Percentiles rank a stretch among this genome's conserved stretches.
Evolutionary conservation across 305 asterid genomes (phyloP).

Genomic region (Nicotiana rustica): DNA sequence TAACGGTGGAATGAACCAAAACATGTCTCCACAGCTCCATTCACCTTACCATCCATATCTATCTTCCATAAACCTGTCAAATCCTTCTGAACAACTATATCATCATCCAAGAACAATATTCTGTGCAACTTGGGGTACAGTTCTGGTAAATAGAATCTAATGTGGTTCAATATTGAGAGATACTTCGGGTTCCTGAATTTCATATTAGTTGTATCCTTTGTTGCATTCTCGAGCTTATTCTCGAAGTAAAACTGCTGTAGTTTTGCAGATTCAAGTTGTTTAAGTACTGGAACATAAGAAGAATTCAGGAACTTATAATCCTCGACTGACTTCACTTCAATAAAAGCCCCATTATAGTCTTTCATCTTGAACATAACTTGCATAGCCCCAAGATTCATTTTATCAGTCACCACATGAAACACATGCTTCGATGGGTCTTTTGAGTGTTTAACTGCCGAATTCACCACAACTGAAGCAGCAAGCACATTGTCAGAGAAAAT

Average conservation of each 20-base stretch:
- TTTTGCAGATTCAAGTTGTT: slow-evolving; percentile 48
- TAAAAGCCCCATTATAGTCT: slow-evolving; percentile 48
- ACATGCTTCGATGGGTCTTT: slow-evolving; percentile 48
- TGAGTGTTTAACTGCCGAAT: slow-evolving; percentile 49
- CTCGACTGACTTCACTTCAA: slow-evolving; percentile 51
- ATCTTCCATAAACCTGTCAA: slow-evolving; percentile 78
- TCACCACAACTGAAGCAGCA: slow-evolving; percentile 55
- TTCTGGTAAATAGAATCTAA: slow-evolving; percentile 77
- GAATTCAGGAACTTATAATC: slow-evolving; percentile 51
- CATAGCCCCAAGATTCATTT: slow-evolving; percentile 55
- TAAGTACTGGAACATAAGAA: slow-evolving; percentile 52
- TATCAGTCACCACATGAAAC: slow-evolving; percentile 52
- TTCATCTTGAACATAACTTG: slow-evolving; percentile 52
- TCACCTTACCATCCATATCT: slow-evolving; percentile 83
- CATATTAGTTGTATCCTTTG: slow-evolving; percentile 47
- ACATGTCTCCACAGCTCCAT: slow-evolving; percentile 87
- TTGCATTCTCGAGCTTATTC: slow-evolving; percentile 49
- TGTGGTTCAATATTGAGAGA: slow-evolving; percentile 59
- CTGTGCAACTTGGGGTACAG: slow-evolving; percentile 75
- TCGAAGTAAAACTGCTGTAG: slow-evolving; percentile 48
- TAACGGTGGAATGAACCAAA: slow-evolving; percentile 79
- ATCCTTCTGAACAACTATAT: slow-evolving; percentile 73
- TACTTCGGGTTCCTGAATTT: slow-evolving; percentile 46
- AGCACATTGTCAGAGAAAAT: slow-evolving; percentile 51
- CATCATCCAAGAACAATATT: slow-evolving; percentile 79